Evolutionary conservation across 1,284 basidiomycete species (phyloP).

Genomic region (Vanrija sp.): DNA sequence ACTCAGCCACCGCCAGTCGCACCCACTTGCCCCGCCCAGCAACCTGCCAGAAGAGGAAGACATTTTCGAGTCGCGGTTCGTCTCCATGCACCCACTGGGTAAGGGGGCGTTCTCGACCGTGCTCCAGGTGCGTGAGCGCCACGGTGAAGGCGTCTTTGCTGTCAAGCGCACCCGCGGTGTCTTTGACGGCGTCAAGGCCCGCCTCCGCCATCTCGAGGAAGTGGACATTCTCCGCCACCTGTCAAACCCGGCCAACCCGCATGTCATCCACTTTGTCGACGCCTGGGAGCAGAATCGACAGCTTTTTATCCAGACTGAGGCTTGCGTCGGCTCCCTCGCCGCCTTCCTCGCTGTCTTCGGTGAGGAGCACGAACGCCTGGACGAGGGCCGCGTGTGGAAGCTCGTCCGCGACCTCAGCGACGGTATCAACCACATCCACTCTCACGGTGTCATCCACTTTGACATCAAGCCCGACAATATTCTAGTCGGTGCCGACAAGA

Average conservation of each 20-base stretch:
- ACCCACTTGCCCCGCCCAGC: conserved; percentile 27
- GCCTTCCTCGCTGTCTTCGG: conserved; percentile 94
- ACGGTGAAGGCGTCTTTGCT: conserved; percentile 64
- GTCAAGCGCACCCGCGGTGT: conserved; percentile 88
- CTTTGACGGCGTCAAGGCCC: conserved; percentile 85
- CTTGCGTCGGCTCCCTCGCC: conserved; percentile 88
- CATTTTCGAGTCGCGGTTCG: conserved; percentile 56
- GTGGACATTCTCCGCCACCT: conserved; percentile 87
- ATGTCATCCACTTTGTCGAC: conserved; percentile 86
- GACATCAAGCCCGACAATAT: conserved; percentile 98
- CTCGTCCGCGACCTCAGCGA: conserved; percentile 84
- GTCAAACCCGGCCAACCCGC: conserved; percentile 58
- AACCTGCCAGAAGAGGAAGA: conserved; percentile 38
- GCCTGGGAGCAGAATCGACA: conserved; percentile 94
- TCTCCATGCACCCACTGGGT: conserved; percentile 76
- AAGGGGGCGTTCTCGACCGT: conserved; percentile 93
- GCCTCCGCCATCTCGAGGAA: conserved; percentile 87
- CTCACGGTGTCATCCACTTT: conserved; percentile 83
- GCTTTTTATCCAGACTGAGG: conserved; percentile 89
- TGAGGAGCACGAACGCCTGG: conserved; percentile 72
- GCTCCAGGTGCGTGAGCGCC: conserved; percentile 77
- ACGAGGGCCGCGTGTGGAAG: conserved; percentile 96
- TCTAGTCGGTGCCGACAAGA: conserved; percentile 81
- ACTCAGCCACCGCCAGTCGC: conserved; percentile 47
- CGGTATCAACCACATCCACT: conserved; percentile 86